Conservation (phyloP, 2,329 filamentous ascomycete genomes). For the Epichloe scottii region DNA sequence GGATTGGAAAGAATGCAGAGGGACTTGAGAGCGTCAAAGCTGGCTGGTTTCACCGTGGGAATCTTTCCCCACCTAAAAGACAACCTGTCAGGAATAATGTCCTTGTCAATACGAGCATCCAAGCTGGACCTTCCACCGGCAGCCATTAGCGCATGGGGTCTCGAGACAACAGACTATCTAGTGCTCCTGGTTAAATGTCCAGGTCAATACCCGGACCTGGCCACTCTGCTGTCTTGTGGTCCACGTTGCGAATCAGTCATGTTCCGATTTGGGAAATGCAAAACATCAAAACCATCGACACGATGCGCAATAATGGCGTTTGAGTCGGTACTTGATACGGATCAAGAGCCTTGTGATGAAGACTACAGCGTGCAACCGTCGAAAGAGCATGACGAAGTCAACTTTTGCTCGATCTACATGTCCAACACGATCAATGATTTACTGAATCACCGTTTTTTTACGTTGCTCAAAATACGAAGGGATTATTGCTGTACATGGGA, state of each 20-base stretch:
- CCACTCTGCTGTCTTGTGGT: conserved; percentile 36
- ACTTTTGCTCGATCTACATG: conserved; percentile 46
- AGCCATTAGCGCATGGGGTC: conserved; percentile 64
- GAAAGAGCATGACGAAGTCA: neutral
- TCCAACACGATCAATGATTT: conserved; percentile 51
- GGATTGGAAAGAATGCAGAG: conserved; percentile 3
- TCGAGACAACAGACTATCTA: conserved; percentile 55
- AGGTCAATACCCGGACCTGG: conserved; percentile 45
- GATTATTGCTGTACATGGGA: conserved; percentile 48
- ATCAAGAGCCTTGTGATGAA: conserved; percentile 7
- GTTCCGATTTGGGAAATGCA: conserved; percentile 59
- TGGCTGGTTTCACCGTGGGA: conserved; percentile 59
- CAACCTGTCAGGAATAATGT: conserved; percentile 36
- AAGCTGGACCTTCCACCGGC: conserved; percentile 65
- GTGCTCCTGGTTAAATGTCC: conserved; percentile 58
- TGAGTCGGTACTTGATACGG: neutral
- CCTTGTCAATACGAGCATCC: conserved; percentile 54
- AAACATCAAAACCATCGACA: conserved; percentile 57
- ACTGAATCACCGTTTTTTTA: conserved; percentile 51
- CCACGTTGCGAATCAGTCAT: conserved; percentile 22
- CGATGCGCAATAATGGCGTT: conserved; percentile 42
- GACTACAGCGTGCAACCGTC: neutral
- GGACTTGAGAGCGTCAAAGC: conserved; percentile 40
- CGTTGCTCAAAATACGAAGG: conserved; percentile 47
- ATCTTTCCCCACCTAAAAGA: conserved; percentile 37